Evolutionary conservation across 495 filamentous ascomycete species (phyloP).

Genomic region (Emericellopsis terricola): DNA sequence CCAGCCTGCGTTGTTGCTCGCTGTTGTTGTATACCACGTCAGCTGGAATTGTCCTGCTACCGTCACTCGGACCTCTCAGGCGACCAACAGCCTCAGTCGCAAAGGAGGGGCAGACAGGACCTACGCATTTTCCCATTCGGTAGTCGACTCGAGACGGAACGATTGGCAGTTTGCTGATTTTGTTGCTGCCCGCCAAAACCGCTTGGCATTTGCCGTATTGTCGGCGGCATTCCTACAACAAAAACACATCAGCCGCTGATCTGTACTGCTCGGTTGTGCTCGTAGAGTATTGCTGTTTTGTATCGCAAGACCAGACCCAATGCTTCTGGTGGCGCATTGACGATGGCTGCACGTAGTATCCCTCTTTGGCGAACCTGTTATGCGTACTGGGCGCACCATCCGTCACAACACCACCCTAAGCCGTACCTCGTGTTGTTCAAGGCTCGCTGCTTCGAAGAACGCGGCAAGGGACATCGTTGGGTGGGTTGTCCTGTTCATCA

Average conservation of each 20-base stretch:
- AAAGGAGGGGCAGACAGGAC: conserved; percentile 4
- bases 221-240: conserved; percentile 43
- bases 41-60: conserved; percentile 12
- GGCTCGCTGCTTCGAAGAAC: no score
- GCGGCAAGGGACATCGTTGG: no score
- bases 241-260: conserved; percentile 1
- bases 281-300: neutral
- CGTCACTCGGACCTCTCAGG: conserved; percentile 1
- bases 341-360: no score
- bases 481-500: no score
- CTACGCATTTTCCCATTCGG: conserved; percentile 62
- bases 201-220: conserved; percentile 47
- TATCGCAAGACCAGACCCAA: neutral
- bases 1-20: conserved; percentile 54
- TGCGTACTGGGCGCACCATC: no score
- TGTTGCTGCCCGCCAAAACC: conserved; percentile 47
- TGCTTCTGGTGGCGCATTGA: neutral
- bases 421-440: no score
- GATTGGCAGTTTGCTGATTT: conserved; percentile 40
- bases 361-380: no score
- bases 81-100: neutral
- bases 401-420: no score
- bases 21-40: conserved; percentile 13
- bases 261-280: neutral
- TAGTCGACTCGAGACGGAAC: conserved; percentile 50